These are phyloP conservation scores for Huntiella savannae DNA, from an alignment of 2,329 filamentous ascomycete species.

Conservation along the genomic window DNA sequence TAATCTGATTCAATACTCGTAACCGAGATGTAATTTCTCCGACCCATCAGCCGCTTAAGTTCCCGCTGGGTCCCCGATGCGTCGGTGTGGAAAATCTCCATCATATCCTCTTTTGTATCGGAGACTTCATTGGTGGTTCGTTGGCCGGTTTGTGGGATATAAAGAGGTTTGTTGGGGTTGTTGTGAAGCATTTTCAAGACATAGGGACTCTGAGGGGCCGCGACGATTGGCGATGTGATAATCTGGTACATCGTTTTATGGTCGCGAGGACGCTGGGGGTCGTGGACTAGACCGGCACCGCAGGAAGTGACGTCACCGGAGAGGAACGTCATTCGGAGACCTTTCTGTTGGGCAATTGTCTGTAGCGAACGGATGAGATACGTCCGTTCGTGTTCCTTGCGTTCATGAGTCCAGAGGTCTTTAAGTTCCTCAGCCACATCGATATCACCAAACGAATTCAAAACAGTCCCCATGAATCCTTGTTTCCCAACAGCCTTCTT, in stretches of 20 bases:
- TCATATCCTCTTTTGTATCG: constrained; percentile 99
- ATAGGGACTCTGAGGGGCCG: constrained; percentile 66
- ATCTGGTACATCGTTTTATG: constrained; percentile 99
- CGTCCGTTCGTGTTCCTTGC: constrained; percentile 89
- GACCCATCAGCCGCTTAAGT: constrained; percentile 78
- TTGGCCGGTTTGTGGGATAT: constrained; percentile 75
- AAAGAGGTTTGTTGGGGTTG: constrained; percentile 68
- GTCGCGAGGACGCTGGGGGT: constrained; percentile 74
- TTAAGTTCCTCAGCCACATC: constrained; percentile 86
- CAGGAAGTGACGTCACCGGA: constrained; percentile 83
- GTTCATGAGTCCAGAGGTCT: constrained; percentile 96
- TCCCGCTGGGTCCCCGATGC: constrained; percentile 69
- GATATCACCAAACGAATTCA: constrained; percentile 92
- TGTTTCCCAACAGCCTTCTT: constrained; percentile 94
- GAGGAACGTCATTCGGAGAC: constrained; percentile 88
- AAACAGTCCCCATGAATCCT: constrained; percentile 83
- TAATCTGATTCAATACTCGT: constrained; percentile 87
- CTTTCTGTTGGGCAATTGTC: constrained; percentile 87
- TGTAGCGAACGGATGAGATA: constrained; percentile 93
- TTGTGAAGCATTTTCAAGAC: constrained; percentile 90
- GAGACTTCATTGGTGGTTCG: constrained; percentile 53
- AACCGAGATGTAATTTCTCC: constrained; percentile 80
- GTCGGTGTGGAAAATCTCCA: constrained; percentile 96
- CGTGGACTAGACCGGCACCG: constrained; percentile 84
- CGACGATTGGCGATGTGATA: constrained; percentile 82